Evolutionary conservation across 1,284 basidiomycete genomes (phyloP).

Genomic region (Sanghuangporus sanghuang): DNA sequence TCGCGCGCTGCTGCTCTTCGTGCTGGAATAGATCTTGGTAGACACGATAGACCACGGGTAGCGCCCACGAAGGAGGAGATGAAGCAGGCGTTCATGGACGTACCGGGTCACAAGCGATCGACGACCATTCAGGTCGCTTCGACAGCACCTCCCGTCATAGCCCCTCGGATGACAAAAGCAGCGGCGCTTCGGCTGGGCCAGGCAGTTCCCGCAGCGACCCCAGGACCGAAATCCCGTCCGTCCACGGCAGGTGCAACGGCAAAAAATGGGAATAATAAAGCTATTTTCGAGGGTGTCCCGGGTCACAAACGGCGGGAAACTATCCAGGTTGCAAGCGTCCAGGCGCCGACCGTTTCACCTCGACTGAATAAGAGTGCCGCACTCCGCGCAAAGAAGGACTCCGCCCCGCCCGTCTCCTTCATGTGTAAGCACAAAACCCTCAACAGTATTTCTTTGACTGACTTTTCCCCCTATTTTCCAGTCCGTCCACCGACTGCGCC

Average conservation of each 20-base stretch:
- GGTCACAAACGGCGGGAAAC: constrained; percentile 76
- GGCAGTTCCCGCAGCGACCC: constrained; percentile 32
- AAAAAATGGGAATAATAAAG: constrained; percentile 9
- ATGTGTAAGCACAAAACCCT: constrained; percentile 23
- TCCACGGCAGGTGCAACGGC: background rate
- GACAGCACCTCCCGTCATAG: constrained; percentile 64
- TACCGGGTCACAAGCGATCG: constrained; percentile 72
- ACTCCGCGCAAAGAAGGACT: constrained; percentile 54
- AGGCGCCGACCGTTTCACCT: constrained; percentile 58
- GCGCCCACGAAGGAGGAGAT: constrained; percentile 54
- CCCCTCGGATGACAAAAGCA: constrained; percentile 70
- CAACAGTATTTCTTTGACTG: background rate
- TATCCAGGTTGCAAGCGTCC: constrained; percentile 61
- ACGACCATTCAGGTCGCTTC: constrained; percentile 65
- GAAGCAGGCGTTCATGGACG: constrained; percentile 61
- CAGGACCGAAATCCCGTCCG: constrained; percentile 27
- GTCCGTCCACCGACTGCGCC: constrained; percentile 37
- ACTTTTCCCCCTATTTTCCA: constrained; percentile 21
- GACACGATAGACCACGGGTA: constrained; percentile 33
- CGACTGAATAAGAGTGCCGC: constrained; percentile 66
- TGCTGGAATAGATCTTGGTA: constrained; percentile 39
- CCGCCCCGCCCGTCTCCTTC: constrained; percentile 27
- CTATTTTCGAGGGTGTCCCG: constrained; percentile 71
- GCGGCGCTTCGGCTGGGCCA: constrained; percentile 60
- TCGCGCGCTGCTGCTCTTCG: constrained; percentile 75